Conservation (phyloP, 2,329 filamentous ascomycete species). For the Microdochium trichocladiopsis region DNA sequence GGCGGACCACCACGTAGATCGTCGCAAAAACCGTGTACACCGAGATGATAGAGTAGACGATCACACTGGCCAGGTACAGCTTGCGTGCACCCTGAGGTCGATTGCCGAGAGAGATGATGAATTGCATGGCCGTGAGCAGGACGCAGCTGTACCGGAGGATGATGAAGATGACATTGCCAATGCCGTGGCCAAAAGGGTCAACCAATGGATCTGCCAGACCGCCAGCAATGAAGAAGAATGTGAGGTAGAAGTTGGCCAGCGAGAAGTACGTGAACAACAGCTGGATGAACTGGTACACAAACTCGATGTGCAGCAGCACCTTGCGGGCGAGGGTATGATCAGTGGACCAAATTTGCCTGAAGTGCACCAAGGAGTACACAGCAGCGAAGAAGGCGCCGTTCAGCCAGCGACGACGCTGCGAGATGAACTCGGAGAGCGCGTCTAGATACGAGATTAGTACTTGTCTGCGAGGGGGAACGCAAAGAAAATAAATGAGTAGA, state of each 20-base stretch:
- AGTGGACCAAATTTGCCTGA: constrained; percentile 84
- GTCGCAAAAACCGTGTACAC: constrained; percentile 85
- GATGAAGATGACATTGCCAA: constrained; percentile 79
- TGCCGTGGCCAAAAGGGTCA: constrained; percentile 86
- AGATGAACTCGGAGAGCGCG: constrained; percentile 91
- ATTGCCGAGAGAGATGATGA: constrained; percentile 94
- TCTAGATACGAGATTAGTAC: constrained; percentile 46
- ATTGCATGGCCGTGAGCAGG: constrained; percentile 86
- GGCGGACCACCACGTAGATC: constrained; percentile 81
- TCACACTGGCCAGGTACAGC: constrained; percentile 81
- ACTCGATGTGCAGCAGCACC: constrained; percentile 87
- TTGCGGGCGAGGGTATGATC: constrained; percentile 89
- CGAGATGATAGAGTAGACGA: constrained; percentile 94
- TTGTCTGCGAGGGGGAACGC: neutral
- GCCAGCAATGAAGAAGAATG: constrained; percentile 96
- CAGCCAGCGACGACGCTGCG: constrained; percentile 91
- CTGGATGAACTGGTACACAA: constrained; percentile 88
- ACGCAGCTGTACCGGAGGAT: constrained; percentile 80
- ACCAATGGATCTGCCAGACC: constrained; percentile 71
- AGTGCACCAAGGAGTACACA: constrained; percentile 94
- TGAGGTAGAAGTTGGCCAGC: constrained; percentile 96
- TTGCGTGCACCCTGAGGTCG: constrained; percentile 90
- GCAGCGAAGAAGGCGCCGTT: constrained; percentile 99
- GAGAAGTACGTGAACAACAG: constrained; percentile 97
- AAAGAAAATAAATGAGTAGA: constrained; percentile 5